Evolutionary conservation across 75 land plant genomes (phyloP).

Genomic region (Isoetes taiwanensis): DNA sequence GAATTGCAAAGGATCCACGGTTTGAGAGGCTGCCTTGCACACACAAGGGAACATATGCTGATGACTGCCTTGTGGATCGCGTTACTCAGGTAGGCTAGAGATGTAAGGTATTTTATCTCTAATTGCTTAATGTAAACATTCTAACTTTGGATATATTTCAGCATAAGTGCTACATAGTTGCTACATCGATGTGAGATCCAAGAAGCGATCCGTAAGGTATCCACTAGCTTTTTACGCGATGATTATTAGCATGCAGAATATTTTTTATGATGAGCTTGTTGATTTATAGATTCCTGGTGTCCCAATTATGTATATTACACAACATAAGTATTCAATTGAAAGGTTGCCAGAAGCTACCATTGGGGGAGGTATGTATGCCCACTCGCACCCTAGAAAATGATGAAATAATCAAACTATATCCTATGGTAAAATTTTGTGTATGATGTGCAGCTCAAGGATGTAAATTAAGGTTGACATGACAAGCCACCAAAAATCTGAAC

Average conservation of each 20-base stretch:
- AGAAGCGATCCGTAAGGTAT: conserved; percentile 94
- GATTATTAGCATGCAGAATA: no score
- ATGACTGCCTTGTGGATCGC: conserved; percentile 88
- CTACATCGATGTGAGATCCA: conserved; percentile 90
- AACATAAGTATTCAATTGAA: conserved; percentile 84
- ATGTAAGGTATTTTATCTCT: neutral
- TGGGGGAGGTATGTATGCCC: conserved; percentile 84
- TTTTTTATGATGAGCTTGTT: no score
- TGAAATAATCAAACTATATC: no score
- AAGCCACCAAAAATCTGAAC: no score
- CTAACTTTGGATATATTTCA: conserved; percentile 17
- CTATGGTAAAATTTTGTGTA: no score
- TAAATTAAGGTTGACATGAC: no score
- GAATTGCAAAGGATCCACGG: conserved; percentile 95
- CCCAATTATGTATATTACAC: conserved; percentile 89
- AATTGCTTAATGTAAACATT: neutral
- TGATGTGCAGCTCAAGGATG: no score
- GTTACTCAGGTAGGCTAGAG: conserved; percentile 55
- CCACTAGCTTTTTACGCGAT: no score
- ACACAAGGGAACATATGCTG: conserved; percentile 94
- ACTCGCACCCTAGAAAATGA: no score
- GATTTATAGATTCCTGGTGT: conserved; percentile 67
- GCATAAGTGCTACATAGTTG: conserved; percentile 97
- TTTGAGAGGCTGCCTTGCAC: conserved; percentile 79
- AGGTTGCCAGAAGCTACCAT: conserved; percentile 96